Evolutionary conservation across 2,329 filamentous ascomycete genomes (phyloP), one percentile per base, ranked within the genome.

Genomic region (Huntiella decipiens): DNA sequence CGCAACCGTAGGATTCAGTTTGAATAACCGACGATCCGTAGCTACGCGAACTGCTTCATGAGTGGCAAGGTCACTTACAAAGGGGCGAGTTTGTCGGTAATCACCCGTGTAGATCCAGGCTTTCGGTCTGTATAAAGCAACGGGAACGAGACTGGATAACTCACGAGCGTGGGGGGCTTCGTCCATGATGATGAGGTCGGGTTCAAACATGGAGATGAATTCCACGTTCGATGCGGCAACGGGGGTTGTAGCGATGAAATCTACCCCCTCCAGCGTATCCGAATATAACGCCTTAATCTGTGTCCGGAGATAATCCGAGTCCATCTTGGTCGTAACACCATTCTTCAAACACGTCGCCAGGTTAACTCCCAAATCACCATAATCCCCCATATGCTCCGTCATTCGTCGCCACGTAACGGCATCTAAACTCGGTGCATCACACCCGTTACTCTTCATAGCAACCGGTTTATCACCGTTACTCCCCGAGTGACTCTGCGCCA

Each of bases 171-270:
- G 66, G 0, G 65, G 62, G 0, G 64, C 62, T 57, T 92, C 84
- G 38, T 87, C 85, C 51, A 92, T 82, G 56, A 93, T 87, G 0
- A 91, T 74, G 52, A 93, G 77, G 53, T 91, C 82, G 0, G 85
- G 83, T 52, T 81, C 79, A 31, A 86, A 84, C 5, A 85, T 55
- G 2, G 55, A 57, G 0, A 57, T 52, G 32, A 68, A 64, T 0
- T 54, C 52, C 0, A 59, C 59, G 3, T 56, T 60, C 3, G 47
- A 34, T 0, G 63, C 61, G 3, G 65, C 63, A 1, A 67, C 65
- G 0, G 66, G 66, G 1, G 66, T 68, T 0, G 66, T 66, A 0
- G 65, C 64, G 1, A 69, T 57, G 44, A 68, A 67, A 40, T 68
- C 65, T 0, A 63, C 58, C 2, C 58, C 52, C 2, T 50, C 50